These are phyloP conservation scores for Dichomitus squalens DNA, from an alignment of 1,284 basidiomycete species.

Conservation along the genomic window DNA sequence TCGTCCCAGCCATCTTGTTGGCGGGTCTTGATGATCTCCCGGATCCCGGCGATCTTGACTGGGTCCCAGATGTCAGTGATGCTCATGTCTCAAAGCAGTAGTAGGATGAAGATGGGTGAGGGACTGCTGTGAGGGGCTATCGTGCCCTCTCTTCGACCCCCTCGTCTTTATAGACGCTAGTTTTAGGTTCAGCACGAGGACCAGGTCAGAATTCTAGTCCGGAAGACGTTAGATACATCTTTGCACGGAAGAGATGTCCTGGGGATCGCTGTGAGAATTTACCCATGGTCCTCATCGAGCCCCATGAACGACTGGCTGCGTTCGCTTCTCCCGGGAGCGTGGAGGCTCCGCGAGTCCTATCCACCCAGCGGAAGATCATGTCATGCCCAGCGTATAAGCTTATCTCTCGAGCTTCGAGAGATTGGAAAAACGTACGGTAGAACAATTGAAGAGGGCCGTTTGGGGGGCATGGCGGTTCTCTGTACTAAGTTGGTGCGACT, in stretches of 20 bases:
- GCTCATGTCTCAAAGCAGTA: neutral
- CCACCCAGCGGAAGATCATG: too few species aligned
- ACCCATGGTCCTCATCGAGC: neutral
- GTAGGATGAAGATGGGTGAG: neutral
- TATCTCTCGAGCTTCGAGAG: too few species aligned
- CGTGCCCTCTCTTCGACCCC: neutral
- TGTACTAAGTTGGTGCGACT: too few species aligned
- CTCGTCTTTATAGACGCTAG: neutral
- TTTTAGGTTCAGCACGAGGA: neutral
- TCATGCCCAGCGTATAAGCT: too few species aligned
- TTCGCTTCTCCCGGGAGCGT: too few species aligned
- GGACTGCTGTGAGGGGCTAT: neutral
- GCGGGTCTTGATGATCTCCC: conserved; percentile 11
- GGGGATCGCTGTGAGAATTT: neutral
- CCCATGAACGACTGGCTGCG: too few species aligned
- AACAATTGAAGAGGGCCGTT: too few species aligned
- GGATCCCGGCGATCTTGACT: conserved; percentile 7
- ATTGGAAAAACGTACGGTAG: too few species aligned
- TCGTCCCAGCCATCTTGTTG: conserved; percentile 24
- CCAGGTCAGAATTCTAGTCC: neutral
- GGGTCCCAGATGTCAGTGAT: conserved; percentile 9
- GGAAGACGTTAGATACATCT: too few species aligned
- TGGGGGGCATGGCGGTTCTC: too few species aligned
- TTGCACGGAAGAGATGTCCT: neutral
- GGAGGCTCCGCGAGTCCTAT: too few species aligned